These are phyloP conservation scores for Hygrophorus russula DNA, from an alignment of 768 basidiomycete genomes.

Conservation along the genomic window DNA sequence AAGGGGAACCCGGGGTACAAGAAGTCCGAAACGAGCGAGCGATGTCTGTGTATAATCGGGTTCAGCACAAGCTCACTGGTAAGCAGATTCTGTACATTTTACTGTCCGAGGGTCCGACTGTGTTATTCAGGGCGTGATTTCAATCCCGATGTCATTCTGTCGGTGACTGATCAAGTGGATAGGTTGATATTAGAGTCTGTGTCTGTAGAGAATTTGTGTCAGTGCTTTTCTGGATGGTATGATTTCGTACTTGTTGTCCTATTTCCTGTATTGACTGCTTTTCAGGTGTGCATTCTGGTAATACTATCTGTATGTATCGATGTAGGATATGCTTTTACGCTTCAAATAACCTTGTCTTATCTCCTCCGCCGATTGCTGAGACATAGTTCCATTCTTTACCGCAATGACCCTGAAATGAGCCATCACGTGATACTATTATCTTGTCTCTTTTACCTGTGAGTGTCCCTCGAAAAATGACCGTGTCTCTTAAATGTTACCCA, in stretches of 20 bases:
- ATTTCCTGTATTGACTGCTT: not conserved
- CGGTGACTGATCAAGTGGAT: conserved; percentile 78
- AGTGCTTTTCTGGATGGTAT: conserved; percentile 92
- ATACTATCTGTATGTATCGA: too few relatives aligned
- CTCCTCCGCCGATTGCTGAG: too few relatives aligned
- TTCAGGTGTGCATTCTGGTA: conserved; percentile 71
- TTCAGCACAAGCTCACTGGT: conserved; percentile 93
- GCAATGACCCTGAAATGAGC: too few relatives aligned
- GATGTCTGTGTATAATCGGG: conserved; percentile 85
- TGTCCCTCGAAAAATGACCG: too few relatives aligned
- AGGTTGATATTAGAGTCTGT: conserved; percentile 90
- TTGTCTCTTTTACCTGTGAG: too few relatives aligned
- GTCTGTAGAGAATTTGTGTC: conserved; percentile 88
- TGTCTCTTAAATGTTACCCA: not conserved
- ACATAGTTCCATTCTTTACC: too few relatives aligned
- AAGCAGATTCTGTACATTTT: not conserved
- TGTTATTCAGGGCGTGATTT: conserved; percentile 71
- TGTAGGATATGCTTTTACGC: too few relatives aligned
- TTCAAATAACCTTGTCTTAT: too few relatives aligned
- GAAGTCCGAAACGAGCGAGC: conserved; percentile 91
- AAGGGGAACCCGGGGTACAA: conserved; percentile 50
- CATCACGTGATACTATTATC: not conserved
- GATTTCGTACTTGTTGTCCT: conserved; percentile 12
- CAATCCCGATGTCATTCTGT: conserved; percentile 66
- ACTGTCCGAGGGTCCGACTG: not conserved